Evolutionary conservation across 331 rosid genomes (phyloP).

Genomic region (Quercus phellos): DNA sequence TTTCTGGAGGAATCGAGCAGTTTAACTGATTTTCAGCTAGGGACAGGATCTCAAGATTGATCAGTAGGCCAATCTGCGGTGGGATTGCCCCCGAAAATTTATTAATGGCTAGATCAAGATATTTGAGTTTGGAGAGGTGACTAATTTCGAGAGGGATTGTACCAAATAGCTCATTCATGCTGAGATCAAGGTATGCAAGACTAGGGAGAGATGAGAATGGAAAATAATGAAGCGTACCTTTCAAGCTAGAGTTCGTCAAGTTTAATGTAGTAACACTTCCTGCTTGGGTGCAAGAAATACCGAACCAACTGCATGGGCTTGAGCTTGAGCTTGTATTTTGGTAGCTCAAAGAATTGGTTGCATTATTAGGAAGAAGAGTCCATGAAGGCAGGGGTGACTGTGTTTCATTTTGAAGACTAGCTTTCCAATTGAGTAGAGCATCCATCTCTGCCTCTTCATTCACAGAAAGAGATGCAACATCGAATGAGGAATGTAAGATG

Average conservation of each 20-base stretch:
- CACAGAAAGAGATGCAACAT: background rate
- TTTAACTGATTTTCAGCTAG: background rate
- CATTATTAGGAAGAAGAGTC: background rate
- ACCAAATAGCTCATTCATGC: background rate
- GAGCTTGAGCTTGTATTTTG: background rate
- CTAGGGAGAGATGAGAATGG: background rate
- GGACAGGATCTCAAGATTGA: background rate
- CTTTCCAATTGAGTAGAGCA: slow-evolving; percentile 38
- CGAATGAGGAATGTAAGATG: background rate
- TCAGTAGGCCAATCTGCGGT: background rate
- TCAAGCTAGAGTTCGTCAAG: too few relatives aligned
- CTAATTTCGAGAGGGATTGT: slow-evolving; percentile 19
- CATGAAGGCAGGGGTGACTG: slow-evolving; percentile 3
- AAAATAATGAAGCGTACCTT: slow-evolving; percentile 21
- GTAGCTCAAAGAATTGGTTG: background rate
- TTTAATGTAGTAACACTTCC: too few relatives aligned
- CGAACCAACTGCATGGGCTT: background rate
- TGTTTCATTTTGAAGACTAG: background rate
- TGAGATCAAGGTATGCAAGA: background rate
- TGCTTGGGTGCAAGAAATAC: too few relatives aligned
- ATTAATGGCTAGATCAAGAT: slow-evolving; percentile 6
- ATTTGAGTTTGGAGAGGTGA: background rate
- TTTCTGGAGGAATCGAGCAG: slow-evolving; percentile 14
- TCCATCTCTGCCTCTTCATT: background rate
- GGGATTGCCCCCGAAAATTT: slow-evolving; percentile 14